These are phyloP conservation scores for Globisporangium abappressorium DNA, from an alignment of 352 stramenopile genomes.

Conservation along the genomic window DNA sequence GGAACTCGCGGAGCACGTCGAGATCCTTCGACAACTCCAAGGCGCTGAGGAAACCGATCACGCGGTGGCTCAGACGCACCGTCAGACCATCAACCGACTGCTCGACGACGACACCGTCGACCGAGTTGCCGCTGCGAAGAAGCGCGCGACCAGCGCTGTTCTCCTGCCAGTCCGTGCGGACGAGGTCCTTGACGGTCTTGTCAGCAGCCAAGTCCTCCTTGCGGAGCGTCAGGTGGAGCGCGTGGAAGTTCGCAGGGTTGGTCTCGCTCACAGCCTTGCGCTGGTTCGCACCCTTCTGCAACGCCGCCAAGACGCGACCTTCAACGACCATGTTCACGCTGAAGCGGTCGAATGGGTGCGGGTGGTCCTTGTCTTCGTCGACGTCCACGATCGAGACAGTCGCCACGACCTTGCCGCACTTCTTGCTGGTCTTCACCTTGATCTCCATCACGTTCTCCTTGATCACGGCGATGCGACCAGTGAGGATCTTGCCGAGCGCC, in stretches of 20 bases:
- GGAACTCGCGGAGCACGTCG: constrained; percentile 52
- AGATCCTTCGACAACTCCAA: constrained; percentile 71
- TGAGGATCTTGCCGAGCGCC: constrained; percentile 61
- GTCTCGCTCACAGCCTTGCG: constrained; percentile 74
- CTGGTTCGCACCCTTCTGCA: constrained; percentile 83
- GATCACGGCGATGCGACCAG: constrained; percentile 66
- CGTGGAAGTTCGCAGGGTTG: constrained; percentile 75
- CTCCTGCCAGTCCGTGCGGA: constrained; percentile 79
- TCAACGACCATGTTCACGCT: constrained; percentile 67
- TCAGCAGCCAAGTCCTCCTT: constrained; percentile 39
- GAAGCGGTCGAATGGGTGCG: constrained; percentile 82
- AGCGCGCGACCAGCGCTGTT: constrained; percentile 63
- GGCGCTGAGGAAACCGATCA: constrained; percentile 58
- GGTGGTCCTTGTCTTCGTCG: constrained; percentile 42
- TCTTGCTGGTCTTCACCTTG: constrained; percentile 73
- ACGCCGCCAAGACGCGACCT: constrained; percentile 62
- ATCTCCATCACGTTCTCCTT: constrained; percentile 84
- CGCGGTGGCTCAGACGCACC: constrained; percentile 71
- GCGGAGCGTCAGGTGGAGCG: constrained; percentile 70
- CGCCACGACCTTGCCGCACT: constrained; percentile 70
- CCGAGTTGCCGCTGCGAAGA: constrained; percentile 47
- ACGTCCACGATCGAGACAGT: constrained; percentile 85
- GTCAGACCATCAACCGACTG: constrained; percentile 51
- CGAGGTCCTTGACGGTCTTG: constrained; percentile 35
- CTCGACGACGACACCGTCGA: constrained; percentile 74